Evolutionary conservation across 306 rosid species (phyloP).

Genomic region (Lotus japonicus): DNA sequence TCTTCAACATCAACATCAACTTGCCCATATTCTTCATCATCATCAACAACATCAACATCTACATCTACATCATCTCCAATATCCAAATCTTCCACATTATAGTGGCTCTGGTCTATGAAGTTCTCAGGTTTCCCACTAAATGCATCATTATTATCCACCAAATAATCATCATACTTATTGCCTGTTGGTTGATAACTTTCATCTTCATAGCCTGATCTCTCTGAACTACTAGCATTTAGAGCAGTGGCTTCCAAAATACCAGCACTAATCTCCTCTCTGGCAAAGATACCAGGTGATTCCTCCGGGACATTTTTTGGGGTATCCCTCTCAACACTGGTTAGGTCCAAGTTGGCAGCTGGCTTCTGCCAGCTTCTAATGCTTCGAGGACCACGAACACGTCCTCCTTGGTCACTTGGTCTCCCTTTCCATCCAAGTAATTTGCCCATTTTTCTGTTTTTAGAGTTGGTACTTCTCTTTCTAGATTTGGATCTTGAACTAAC

Average conservation of each 20-base stretch:
- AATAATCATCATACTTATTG: slow-evolving; percentile 34
- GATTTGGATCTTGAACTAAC: slow-evolving; percentile 26
- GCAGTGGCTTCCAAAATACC: slow-evolving; percentile 28
- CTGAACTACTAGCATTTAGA: slow-evolving; percentile 31
- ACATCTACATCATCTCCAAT: background rate
- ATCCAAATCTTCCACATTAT: slow-evolving; percentile 23
- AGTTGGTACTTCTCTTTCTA: slow-evolving; percentile 27
- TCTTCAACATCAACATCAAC: slow-evolving; percentile 35
- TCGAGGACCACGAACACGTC: slow-evolving; percentile 33
- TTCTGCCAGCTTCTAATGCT: slow-evolving; percentile 44
- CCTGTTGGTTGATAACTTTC: slow-evolving; percentile 34
- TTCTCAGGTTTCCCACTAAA: slow-evolving; percentile 33
- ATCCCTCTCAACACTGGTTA: slow-evolving; percentile 4
- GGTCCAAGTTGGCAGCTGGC: slow-evolving; percentile 26
- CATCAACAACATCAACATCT: background rate
- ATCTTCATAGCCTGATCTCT: slow-evolving; percentile 35
- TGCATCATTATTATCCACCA: slow-evolving; percentile 25
- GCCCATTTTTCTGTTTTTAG: slow-evolving; percentile 29
- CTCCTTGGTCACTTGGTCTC: slow-evolving; percentile 22
- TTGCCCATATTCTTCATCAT: slow-evolving; percentile 10
- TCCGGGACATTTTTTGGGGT: slow-evolving; percentile 6
- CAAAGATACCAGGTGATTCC: slow-evolving; percentile 10
- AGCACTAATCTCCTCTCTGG: slow-evolving; percentile 24
- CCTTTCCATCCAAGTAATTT: slow-evolving; percentile 50
- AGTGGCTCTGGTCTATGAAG: slow-evolving; percentile 21